These are phyloP conservation scores for Petunia secreta DNA, from an alignment of 257 asterid species.

Conservation along the genomic window DNA sequence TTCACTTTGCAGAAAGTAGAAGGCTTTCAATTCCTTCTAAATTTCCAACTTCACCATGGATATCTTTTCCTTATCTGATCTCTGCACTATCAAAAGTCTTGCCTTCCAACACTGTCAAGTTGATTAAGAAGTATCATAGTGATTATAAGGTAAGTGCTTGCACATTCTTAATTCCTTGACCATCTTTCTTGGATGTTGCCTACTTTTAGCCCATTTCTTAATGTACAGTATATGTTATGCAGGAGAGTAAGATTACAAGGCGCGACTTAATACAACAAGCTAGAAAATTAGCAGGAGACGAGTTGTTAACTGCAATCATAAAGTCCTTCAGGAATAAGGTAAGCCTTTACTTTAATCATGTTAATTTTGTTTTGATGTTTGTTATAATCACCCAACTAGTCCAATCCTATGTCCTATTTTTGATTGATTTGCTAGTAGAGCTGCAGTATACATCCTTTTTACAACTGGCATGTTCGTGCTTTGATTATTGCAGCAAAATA, in stretches of 20 bases:
- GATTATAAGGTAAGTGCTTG: conserved; percentile 46
- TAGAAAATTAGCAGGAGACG: conserved; percentile 60
- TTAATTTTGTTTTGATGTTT: too few species aligned
- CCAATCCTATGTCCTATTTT: too few species aligned
- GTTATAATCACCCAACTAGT: too few species aligned
- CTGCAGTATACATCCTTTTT: too few species aligned
- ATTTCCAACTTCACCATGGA: conserved; percentile 52
- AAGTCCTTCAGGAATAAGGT: conserved; percentile 49
- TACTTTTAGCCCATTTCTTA: background rate
- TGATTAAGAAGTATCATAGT: conserved; percentile 41
- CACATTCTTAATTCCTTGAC: background rate
- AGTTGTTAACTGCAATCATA: conserved; percentile 43
- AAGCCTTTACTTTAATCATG: background rate
- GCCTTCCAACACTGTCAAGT: conserved; percentile 43
- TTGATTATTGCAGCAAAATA: background rate
- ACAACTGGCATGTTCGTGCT: background rate
- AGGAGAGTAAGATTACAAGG: conserved; percentile 54
- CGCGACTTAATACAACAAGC: conserved; percentile 45
- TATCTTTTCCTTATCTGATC: conserved; percentile 50
- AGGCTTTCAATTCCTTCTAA: conserved; percentile 27
- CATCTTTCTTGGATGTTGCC: background rate
- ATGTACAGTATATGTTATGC: background rate
- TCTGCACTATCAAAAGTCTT: conserved; percentile 45
- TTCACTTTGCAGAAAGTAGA: conserved; percentile 30
- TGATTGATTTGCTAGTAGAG: too few species aligned